Evolutionary conservation across 495 filamentous ascomycete genomes (phyloP).

Genomic region (Aspergillus panamensis): DNA sequence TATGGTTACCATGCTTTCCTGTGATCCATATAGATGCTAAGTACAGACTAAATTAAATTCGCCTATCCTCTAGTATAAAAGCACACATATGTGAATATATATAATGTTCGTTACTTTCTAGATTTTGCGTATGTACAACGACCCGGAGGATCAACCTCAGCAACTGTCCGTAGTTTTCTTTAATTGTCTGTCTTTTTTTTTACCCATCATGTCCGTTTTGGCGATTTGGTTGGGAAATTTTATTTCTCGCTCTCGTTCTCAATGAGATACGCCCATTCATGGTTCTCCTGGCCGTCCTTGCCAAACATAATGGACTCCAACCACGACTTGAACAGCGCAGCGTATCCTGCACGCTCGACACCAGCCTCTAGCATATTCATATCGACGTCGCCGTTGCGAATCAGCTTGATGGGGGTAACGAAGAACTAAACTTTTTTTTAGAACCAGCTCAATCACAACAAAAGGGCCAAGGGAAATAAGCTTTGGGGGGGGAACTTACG

Average conservation of each 20-base stretch:
- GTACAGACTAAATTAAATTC: too few species aligned
- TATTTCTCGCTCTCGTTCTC: conserved; percentile 50
- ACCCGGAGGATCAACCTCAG: not conserved
- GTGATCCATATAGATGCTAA: too few species aligned
- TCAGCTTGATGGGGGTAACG: conserved; percentile 67
- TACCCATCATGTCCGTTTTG: too few species aligned
- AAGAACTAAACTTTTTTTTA: conserved; percentile 59
- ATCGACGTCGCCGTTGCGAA: conserved; percentile 68
- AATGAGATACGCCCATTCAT: conserved; percentile 77
- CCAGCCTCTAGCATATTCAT: conserved; percentile 61
- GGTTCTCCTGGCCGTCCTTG: conserved; percentile 67
- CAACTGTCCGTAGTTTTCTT: not conserved
- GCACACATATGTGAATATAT: too few species aligned
- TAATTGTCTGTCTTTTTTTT: not conserved
- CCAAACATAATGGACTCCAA: conserved; percentile 84
- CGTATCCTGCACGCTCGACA: conserved; percentile 61
- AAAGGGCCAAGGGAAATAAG: not conserved
- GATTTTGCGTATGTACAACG: too few species aligned
- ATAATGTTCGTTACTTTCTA: too few species aligned
- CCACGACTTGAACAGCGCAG: conserved; percentile 70
- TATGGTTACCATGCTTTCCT: too few species aligned
- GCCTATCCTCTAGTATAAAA: too few species aligned
- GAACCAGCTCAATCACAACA: not conserved
- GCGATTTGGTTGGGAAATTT: not conserved
- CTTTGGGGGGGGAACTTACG: conserved; percentile 49